Evolutionary conservation across 225 moss, liverwort and hornwort genomes (phyloP).

Genomic region (Pseudoscleropodium purum): DNA sequence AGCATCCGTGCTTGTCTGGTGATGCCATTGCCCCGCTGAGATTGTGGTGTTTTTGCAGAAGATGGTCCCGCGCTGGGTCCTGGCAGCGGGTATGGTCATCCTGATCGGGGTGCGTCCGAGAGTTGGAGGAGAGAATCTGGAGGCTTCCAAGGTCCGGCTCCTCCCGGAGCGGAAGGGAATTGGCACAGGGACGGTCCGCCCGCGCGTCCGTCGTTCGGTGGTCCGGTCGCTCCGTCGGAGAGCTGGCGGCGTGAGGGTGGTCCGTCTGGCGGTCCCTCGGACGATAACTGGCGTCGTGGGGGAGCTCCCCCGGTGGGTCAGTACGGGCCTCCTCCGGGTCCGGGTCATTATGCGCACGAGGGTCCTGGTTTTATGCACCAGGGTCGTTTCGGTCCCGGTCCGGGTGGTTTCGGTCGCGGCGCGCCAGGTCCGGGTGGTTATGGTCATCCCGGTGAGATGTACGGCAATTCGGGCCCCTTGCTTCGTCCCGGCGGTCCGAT

Average conservation of each 20-base stretch:
- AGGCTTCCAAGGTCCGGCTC: conserved; percentile 54
- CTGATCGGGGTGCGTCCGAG: conserved; percentile 62
- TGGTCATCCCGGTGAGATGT: conserved; percentile 78
- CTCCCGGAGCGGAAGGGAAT: conserved; percentile 44
- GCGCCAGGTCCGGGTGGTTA: conserved; percentile 73
- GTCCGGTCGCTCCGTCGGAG: conserved; percentile 45
- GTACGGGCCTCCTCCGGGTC: conserved; percentile 80
- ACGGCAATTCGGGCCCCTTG: conserved; percentile 63
- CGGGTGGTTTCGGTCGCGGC: conserved; percentile 60
- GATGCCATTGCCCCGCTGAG: not conserved
- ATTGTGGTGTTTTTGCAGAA: conserved; percentile 21
- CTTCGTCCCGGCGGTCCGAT: conserved; percentile 68
- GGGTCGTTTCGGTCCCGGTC: conserved; percentile 76
- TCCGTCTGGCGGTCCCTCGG: conserved; percentile 65
- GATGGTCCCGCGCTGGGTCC: conserved; percentile 36
- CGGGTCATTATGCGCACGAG: conserved; percentile 73
- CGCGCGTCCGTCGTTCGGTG: conserved; percentile 49
- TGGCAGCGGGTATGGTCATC: conserved; percentile 43
- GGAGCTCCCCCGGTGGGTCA: conserved; percentile 69
- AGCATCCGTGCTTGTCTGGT: no score
- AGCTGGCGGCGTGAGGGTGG: conserved; percentile 77
- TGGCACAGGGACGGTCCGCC: conserved; percentile 79
- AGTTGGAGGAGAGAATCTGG: conserved; percentile 69
- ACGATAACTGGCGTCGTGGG: conserved; percentile 90
- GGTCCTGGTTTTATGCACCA: conserved; percentile 81